phyloP scores from a whole-genome alignment of 345 rosid genomes.

The Carallia pectinifolia region DNA sequence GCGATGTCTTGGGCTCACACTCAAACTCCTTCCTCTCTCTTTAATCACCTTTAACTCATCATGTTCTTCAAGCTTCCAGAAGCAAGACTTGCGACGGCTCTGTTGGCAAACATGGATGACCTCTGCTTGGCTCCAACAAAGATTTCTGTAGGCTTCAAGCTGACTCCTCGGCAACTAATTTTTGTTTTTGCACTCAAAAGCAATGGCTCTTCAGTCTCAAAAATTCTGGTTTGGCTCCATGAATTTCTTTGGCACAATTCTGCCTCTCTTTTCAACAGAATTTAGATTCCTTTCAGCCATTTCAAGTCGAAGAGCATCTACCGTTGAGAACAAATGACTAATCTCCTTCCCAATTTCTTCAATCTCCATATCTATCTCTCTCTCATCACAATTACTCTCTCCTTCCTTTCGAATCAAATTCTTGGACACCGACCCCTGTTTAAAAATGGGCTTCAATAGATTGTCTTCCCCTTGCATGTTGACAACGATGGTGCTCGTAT shows the following conservation, averaged over 20 bases:
- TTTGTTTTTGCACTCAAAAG: conserved; percentile 41
- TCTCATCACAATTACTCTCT: conserved; percentile 34
- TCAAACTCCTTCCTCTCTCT: conserved; percentile 65
- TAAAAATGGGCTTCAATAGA: conserved; percentile 21
- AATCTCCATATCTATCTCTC: conserved; percentile 72
- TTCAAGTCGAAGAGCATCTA: conserved; percentile 71
- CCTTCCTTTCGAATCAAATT: conserved; percentile 18
- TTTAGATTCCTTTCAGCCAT: conserved; percentile 50
- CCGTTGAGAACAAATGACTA: conserved; percentile 50
- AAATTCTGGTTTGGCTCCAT: conserved; percentile 61
- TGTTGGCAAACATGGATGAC: conserved; percentile 55
- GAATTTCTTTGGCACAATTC: conserved; percentile 69
- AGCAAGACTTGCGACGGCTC: conserved; percentile 83
- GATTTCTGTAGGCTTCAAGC: conserved; percentile 85
- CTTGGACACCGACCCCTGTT: conserved; percentile 22
- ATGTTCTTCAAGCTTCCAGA: conserved; percentile 76
- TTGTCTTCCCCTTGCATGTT: conserved; percentile 27
- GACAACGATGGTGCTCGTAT: conserved; percentile 5
- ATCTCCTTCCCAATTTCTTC: conserved; percentile 80
- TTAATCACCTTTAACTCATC: conserved; percentile 67
- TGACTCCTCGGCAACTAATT: conserved; percentile 63
- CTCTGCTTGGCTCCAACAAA: conserved; percentile 43
- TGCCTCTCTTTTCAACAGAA: conserved; percentile 49
- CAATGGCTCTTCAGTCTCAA: conserved; percentile 43
- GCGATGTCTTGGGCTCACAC: conserved; percentile 72